Percentiles rank a stretch among this genome's conserved stretches.
Conservation (phyloP, 176 grass and related monocot species). For the Poa annua region DNA sequence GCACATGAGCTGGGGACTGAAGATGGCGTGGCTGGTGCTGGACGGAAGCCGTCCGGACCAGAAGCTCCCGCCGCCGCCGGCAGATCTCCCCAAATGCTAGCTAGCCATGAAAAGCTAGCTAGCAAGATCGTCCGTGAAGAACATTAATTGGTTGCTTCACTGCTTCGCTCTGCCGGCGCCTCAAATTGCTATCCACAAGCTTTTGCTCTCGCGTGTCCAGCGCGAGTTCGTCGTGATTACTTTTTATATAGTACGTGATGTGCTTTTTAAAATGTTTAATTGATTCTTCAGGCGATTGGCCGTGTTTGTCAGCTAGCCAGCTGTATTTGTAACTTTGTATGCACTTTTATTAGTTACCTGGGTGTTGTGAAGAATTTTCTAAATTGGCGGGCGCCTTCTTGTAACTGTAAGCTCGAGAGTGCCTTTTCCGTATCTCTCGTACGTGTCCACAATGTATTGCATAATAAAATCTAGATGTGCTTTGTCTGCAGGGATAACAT, state of each 20-base stretch:
- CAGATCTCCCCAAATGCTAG: constrained; percentile 80
- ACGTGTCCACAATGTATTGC: constrained; percentile 4
- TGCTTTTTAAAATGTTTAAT: not conserved
- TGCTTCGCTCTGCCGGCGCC: not conserved
- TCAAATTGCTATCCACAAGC: not conserved
- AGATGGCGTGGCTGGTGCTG: constrained; percentile 82
- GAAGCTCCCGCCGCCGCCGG: constrained; percentile 68
- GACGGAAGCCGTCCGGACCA: constrained; percentile 61
- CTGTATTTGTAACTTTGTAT: too few species aligned
- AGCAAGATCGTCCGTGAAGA: not conserved
- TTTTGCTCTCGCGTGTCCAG: constrained; percentile 26
- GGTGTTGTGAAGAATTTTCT: not conserved
- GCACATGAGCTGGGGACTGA: constrained; percentile 83
- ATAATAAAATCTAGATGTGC: constrained; percentile 33
- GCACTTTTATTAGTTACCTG: not conserved
- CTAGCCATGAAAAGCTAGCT: constrained; percentile 18
- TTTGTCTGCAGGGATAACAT: not conserved
- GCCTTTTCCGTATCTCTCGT: not conserved
- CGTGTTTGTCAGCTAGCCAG: constrained; percentile 6
- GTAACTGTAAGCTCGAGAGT: constrained; percentile 29
- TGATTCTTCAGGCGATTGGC: constrained; percentile 34
- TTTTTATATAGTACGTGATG: constrained; percentile 2
- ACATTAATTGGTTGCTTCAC: not conserved
- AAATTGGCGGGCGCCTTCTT: not conserved
- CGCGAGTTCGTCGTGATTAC: not conserved